These are phyloP conservation scores for Juglanconis oblonga DNA, from an alignment of 2,329 filamentous ascomycete species.

Conservation along the genomic window DNA sequence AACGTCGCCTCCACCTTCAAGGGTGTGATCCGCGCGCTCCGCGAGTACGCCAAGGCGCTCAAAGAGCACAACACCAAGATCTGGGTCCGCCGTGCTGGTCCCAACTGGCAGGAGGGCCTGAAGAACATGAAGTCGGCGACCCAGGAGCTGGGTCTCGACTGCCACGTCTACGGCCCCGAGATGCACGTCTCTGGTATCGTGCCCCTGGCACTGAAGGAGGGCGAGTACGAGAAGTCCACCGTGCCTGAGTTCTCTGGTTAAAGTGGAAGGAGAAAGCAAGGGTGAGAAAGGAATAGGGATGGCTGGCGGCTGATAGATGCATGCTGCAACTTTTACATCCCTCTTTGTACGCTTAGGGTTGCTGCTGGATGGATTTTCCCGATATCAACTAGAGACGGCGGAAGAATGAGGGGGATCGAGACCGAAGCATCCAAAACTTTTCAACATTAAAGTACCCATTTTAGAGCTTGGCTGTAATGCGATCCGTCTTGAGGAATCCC, in stretches of 20 bases:
- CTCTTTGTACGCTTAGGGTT: slow-evolving; percentile 18
- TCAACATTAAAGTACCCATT: slow-evolving; percentile 12
- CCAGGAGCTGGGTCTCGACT: slow-evolving; percentile 79
- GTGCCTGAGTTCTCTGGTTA: slow-evolving; percentile 60
- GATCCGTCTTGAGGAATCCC: background rate
- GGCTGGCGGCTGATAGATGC: slow-evolving; percentile 17
- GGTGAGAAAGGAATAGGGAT: slow-evolving; percentile 7
- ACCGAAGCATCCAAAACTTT: slow-evolving; percentile 9
- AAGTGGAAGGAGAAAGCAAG: slow-evolving; percentile 20
- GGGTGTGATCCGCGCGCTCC: slow-evolving; percentile 94
- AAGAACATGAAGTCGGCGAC: slow-evolving; percentile 99
- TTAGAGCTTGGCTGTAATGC: slow-evolving; percentile 18
- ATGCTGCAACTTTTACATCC: slow-evolving; percentile 14
- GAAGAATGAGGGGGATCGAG: background rate
- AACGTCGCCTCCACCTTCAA: slow-evolving; percentile 99
- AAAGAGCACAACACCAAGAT: slow-evolving; percentile 97
- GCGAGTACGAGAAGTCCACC: slow-evolving; percentile 60
- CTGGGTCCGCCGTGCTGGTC: slow-evolving; percentile 86
- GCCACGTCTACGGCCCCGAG: slow-evolving; percentile 66
- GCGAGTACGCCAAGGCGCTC: slow-evolving; percentile 81
- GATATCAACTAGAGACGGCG: slow-evolving; percentile 10
- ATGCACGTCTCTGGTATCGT: slow-evolving; percentile 99
- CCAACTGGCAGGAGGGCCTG: slow-evolving; percentile 99
- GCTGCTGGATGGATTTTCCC: slow-evolving; percentile 2
- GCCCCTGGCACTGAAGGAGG: slow-evolving; percentile 75